A percentile compares a stretch with the other conserved stretches of the same genome.
These are phyloP conservation scores for Epichloe sibirici DNA, from an alignment of 2,329 filamentous ascomycete species.

Conservation along the genomic window DNA sequence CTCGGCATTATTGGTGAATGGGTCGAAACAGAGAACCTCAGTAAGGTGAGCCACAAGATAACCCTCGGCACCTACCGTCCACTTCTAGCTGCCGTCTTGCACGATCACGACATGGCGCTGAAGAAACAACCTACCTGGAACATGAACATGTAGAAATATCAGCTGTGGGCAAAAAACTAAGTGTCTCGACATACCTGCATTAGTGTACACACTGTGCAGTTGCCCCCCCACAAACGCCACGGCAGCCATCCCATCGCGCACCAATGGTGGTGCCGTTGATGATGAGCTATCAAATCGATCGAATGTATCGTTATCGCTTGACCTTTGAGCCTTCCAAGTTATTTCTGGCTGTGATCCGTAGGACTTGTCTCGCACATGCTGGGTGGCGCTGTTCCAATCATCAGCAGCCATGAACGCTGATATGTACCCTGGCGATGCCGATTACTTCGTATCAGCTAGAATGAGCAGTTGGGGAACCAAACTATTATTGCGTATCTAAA, in stretches of 20 bases:
- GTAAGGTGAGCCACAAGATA: no score
- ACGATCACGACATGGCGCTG: neutral
- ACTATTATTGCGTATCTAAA: no score
- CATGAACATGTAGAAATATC: neutral
- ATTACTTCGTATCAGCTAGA: neutral
- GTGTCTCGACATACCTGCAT: slow-evolving; percentile 7
- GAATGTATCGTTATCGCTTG: neutral
- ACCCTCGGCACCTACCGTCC: no score
- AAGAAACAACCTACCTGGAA: neutral
- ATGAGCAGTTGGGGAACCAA: neutral
- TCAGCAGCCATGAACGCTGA: neutral
- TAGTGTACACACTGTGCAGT: slow-evolving; percentile 1
- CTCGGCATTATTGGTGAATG: neutral
- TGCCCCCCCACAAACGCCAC: neutral
- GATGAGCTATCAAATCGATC: neutral
- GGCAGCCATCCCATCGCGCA: neutral
- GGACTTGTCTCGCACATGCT: neutral
- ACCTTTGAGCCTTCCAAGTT: neutral
- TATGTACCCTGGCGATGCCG: neutral
- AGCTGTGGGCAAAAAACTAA: neutral
- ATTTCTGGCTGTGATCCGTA: neutral
- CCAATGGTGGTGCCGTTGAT: neutral
- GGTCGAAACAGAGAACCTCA: neutral
- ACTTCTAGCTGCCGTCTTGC: no score
- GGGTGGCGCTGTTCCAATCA: neutral